A percentile compares a stretch with the other conserved stretches of the same genome.
Conservation (phyloP, 306 rosid species). For the Cicer pinnatifidum region DNA sequence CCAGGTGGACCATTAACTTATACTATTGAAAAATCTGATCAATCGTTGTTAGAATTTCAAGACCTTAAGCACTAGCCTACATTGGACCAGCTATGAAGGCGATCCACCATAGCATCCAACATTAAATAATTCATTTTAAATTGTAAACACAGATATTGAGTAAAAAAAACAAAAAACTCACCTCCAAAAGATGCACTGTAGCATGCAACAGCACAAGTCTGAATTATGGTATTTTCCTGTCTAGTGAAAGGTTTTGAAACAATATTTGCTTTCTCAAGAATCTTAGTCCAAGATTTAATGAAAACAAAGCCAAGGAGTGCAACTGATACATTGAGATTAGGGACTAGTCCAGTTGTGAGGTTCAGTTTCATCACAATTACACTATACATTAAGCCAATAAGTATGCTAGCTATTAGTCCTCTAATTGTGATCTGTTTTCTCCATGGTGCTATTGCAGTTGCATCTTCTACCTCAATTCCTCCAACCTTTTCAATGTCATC, state of each 20-base stretch:
- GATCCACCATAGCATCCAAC: not conserved
- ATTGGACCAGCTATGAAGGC: no score
- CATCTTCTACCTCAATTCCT: slow-evolving; percentile 52
- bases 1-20: no score
- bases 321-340: slow-evolving; percentile 90
- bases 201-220: slow-evolving; percentile 94
- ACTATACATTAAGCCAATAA: slow-evolving; percentile 73
- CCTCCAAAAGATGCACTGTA: slow-evolving; percentile 85
- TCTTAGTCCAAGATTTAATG: slow-evolving; percentile 67
- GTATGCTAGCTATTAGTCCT: slow-evolving; percentile 67
- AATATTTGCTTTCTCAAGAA: slow-evolving; percentile 74
- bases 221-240: slow-evolving; percentile 87
- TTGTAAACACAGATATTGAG: not conserved
- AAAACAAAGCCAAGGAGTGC: slow-evolving; percentile 91
- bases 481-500: slow-evolving; percentile 51
- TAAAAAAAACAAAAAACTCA: slow-evolving; percentile 35
- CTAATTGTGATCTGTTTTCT: slow-evolving; percentile 66
- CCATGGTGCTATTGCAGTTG: slow-evolving; percentile 68
- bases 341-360: slow-evolving; percentile 87
- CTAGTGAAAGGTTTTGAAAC: slow-evolving; percentile 77
- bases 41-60: no score
- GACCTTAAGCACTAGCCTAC: no score
- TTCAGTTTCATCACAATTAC: slow-evolving; percentile 80
- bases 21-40: no score
- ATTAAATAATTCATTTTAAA: not conserved